phyloP scores from a whole-genome alignment of 2,329 filamentous ascomycete genomes.

The Colletotrichum lupini region DNA sequence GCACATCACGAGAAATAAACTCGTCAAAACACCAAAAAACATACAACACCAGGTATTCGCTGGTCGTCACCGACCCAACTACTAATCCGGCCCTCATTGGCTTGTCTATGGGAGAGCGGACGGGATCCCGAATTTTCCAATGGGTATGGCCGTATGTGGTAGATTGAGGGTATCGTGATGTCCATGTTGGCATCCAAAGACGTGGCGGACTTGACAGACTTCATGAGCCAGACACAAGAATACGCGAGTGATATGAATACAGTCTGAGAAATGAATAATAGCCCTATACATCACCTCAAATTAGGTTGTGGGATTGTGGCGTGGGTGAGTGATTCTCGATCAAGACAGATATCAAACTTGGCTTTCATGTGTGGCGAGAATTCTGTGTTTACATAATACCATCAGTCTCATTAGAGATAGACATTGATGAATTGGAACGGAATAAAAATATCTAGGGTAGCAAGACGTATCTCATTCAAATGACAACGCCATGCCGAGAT shows the following conservation, averaged over 20 bases:
- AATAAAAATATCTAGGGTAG: too few species aligned
- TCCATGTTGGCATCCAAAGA: too few species aligned
- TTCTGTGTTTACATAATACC: too few species aligned
- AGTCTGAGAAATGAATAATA: too few species aligned
- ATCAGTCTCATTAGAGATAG: too few species aligned
- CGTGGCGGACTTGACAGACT: not conserved
- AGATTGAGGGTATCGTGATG: not conserved
- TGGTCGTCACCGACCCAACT: slow-evolving; percentile 29
- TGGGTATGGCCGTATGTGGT: slow-evolving; percentile 27
- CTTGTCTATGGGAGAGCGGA: slow-evolving; percentile 27
- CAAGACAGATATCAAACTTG: too few species aligned
- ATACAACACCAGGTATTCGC: slow-evolving; percentile 29
- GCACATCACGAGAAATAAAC: not conserved
- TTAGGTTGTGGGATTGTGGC: too few species aligned
- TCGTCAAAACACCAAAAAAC: slow-evolving; percentile 1
- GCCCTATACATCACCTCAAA: too few species aligned
- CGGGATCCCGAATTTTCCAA: slow-evolving; percentile 27
- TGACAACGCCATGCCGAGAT: not conserved
- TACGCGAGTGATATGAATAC: too few species aligned
- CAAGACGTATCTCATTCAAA: not conserved
- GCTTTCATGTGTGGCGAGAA: too few species aligned
- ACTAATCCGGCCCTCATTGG: slow-evolving; percentile 19
- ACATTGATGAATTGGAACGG: too few species aligned
- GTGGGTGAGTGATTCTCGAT: too few species aligned
- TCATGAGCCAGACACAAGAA: not conserved